Evolutionary conservation across 495 filamentous ascomycete genomes (phyloP).

Genomic region (Lasiosphaeris hirsuta): DNA sequence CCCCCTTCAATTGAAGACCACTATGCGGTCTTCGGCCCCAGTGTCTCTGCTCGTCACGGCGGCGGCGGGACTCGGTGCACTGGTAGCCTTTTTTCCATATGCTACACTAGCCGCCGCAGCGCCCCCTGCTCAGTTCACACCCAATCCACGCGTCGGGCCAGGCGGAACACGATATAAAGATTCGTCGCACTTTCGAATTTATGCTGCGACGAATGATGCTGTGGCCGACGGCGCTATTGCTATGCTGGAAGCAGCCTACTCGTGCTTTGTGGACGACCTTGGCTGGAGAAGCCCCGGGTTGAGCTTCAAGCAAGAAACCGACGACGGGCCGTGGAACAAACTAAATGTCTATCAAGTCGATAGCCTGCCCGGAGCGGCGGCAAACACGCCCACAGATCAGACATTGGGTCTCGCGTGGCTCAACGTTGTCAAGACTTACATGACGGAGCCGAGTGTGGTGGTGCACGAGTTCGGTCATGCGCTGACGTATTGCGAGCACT

Average conservation of each 20-base stretch:
- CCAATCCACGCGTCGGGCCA: constrained; percentile 39
- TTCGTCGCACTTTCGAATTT: constrained; percentile 46
- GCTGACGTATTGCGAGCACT: constrained; percentile 38
- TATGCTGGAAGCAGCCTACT: constrained; percentile 41
- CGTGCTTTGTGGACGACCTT: constrained; percentile 40
- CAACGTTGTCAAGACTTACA: constrained; percentile 40
- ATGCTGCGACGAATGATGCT: constrained; percentile 27
- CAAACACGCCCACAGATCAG: constrained; percentile 36
- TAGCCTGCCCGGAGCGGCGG: constrained; percentile 35
- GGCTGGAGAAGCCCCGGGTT: constrained; percentile 43
- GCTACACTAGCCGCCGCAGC: background rate
- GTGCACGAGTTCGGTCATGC: constrained; percentile 48
- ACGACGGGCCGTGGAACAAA: constrained; percentile 41
- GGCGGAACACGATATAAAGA: constrained; percentile 37
- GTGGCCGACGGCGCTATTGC: constrained; percentile 30
- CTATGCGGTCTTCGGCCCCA: no score
- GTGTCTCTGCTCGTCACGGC: no score
- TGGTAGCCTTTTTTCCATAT: no score
- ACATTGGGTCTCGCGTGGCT: constrained; percentile 36
- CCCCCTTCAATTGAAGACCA: no score
- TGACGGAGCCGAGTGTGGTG: constrained; percentile 35
- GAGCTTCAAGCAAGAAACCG: constrained; percentile 32
- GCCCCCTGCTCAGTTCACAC: constrained; percentile 36
- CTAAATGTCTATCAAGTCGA: constrained; percentile 43
- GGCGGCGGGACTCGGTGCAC: no score